phyloP scores from a whole-genome alignment of 1,139 yeast species.

The Yamadazyma epiphylla region DNA sequence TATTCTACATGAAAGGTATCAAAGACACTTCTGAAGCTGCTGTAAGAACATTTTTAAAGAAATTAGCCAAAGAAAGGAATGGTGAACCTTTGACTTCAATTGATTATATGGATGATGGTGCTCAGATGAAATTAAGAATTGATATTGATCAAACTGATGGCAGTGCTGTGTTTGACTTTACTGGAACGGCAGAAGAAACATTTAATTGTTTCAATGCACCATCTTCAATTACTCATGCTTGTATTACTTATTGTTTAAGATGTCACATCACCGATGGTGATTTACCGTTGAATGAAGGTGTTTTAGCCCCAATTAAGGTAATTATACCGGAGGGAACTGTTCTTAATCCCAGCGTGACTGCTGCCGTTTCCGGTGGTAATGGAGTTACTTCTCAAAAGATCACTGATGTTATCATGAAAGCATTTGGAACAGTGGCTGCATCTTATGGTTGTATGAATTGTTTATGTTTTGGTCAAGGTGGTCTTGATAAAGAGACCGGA shows the following conservation, averaged over 20 bases:
- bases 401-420: constrained; percentile 62
- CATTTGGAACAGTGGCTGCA: constrained; percentile 60
- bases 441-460: constrained; percentile 38
- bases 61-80: constrained; percentile 22
- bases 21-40: constrained; percentile 34
- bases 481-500: constrained; percentile 25
- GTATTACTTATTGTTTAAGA: constrained; percentile 29
- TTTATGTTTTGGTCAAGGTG: constrained; percentile 43
- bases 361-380: constrained; percentile 48
- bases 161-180: constrained; percentile 5
- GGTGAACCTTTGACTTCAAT: constrained; percentile 36
- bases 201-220: constrained; percentile 41
- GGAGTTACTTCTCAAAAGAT: constrained; percentile 46
- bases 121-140: constrained; percentile 44
- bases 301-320: constrained; percentile 35
- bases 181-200: constrained; percentile 12
- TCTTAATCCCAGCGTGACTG: constrained; percentile 37
- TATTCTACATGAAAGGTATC: constrained; percentile 38
- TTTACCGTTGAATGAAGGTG: constrained; percentile 47
- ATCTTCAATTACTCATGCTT: constrained; percentile 31
- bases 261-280: constrained; percentile 47
- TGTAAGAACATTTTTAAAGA: constrained; percentile 42
- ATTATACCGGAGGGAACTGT: constrained; percentile 35
- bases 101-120: constrained; percentile 62
- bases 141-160: constrained; percentile 25